Evolutionary conservation across 2,329 filamentous ascomycete genomes (phyloP).

Genomic region (Mycosphaerella arachidis): DNA sequence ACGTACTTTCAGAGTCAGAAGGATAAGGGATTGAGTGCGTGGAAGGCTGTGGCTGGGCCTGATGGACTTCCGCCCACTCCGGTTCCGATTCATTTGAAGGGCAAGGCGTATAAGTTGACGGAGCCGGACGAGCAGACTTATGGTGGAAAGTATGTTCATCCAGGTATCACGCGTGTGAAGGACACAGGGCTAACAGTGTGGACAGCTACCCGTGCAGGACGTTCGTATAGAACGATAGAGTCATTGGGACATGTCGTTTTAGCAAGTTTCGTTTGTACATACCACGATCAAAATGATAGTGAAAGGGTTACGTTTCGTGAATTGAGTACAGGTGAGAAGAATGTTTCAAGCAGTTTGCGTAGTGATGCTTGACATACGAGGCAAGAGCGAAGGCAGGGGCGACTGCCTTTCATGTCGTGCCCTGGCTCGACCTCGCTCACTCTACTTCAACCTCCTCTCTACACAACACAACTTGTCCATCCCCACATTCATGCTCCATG

Average conservation of each 20-base stretch:
- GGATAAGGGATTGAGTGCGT: constrained; percentile 46
- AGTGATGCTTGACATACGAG: background rate
- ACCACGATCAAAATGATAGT: background rate
- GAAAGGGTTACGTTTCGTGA: background rate
- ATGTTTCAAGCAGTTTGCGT: no score
- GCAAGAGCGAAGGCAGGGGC: constrained; percentile 3
- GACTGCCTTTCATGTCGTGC: constrained; percentile 1
- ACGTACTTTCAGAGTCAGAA: constrained; percentile 61
- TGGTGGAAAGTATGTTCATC: constrained; percentile 34
- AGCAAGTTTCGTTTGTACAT: constrained; percentile 13
- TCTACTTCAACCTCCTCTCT: constrained; percentile 2
- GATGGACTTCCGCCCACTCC: constrained; percentile 84
- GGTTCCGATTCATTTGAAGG: constrained; percentile 59
- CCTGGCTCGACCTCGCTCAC: background rate
- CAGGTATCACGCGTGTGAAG: background rate
- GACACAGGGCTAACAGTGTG: constrained; percentile 19
- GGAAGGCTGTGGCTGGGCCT: constrained; percentile 61
- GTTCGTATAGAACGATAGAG: constrained; percentile 30
- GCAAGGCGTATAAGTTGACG: constrained; percentile 67
- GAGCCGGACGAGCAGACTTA: constrained; percentile 71
- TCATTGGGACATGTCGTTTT: background rate
- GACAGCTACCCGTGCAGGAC: constrained; percentile 44
- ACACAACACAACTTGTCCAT: background rate
- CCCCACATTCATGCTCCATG: background rate
- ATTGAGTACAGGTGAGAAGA: background rate